phyloP scores from a whole-genome alignment of 2,329 filamentous ascomycete species.

The Monilinia fructigena region DNA sequence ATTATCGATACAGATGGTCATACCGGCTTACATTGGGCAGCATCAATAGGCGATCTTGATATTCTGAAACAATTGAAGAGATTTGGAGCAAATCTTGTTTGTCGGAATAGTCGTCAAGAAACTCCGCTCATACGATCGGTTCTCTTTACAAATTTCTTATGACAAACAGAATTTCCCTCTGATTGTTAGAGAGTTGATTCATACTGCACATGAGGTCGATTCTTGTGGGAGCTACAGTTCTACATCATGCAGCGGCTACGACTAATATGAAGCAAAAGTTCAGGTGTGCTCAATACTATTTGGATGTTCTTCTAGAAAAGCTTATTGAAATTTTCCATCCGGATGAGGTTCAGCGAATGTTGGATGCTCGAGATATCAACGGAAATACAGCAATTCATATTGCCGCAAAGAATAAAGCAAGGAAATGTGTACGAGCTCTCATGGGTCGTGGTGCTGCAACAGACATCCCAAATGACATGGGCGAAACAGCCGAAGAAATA shows the following conservation, averaged over 20 bases:
- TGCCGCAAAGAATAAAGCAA: constrained; percentile 77
- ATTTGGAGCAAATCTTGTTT: constrained; percentile 72
- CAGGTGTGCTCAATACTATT: constrained; percentile 86
- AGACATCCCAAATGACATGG: constrained; percentile 77
- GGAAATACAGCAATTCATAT: constrained; percentile 83
- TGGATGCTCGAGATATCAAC: constrained; percentile 80
- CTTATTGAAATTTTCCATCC: constrained; percentile 75
- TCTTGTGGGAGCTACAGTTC: constrained; percentile 81
- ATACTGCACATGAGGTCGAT: constrained; percentile 78
- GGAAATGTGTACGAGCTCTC: constrained; percentile 82
- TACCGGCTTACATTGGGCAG: constrained; percentile 94
- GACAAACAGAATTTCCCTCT: constrained; percentile 88
- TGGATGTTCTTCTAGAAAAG: constrained; percentile 86
- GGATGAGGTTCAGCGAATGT: constrained; percentile 71
- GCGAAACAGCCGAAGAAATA: constrained; percentile 80
- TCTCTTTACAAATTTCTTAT: constrained; percentile 91
- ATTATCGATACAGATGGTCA: constrained; percentile 92
- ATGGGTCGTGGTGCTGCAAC: constrained; percentile 77
- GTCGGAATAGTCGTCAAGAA: constrained; percentile 71
- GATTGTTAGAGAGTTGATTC: constrained; percentile 78
- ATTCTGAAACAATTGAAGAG: constrained; percentile 84
- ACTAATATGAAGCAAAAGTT: constrained; percentile 82
- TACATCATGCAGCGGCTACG: constrained; percentile 90
- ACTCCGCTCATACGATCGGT: constrained; percentile 94
- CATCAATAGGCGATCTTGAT: constrained; percentile 92